These are phyloP conservation scores for Venturia effusa DNA, from an alignment of 2,329 filamentous ascomycete genomes.

Conservation along the genomic window DNA sequence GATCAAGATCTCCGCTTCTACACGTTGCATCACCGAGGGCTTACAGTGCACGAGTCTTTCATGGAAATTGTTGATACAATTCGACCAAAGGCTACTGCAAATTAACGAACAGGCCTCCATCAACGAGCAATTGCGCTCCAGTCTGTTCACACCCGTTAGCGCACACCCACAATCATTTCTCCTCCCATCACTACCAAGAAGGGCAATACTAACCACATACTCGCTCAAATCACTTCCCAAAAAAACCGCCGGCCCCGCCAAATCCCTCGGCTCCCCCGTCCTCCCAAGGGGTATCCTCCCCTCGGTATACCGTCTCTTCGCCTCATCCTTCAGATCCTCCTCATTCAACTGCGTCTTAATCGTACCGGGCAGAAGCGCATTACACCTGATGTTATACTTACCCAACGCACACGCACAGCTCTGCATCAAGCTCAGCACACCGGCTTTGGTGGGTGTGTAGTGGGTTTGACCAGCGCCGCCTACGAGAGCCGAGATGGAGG, in stretches of 20 bases:
- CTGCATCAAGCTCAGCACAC: conserved; percentile 72
- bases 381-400: conserved; percentile 66
- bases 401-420: conserved; percentile 71
- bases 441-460: conserved; percentile 84
- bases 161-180: not conserved
- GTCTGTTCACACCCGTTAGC: conserved; percentile 32
- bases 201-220: conserved; percentile 47
- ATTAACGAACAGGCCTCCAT: conserved; percentile 85
- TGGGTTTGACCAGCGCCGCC: conserved; percentile 72
- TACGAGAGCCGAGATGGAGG: conserved; percentile 62
- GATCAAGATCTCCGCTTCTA: not conserved
- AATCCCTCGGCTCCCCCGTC: conserved; percentile 59
- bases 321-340: conserved; percentile 61
- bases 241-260: conserved; percentile 78
- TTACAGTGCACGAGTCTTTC: not conserved
- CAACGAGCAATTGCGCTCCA: conserved; percentile 73
- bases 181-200: not conserved
- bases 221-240: conserved; percentile 68
- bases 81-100: conserved; percentile 46
- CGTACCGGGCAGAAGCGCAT: conserved; percentile 73
- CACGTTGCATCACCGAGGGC: not conserved
- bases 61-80: not conserved
- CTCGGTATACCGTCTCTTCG: conserved; percentile 70
- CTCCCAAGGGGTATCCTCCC: conserved; percentile 67
- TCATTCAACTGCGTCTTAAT: conserved; percentile 79